Evolutionary conservation across 2,329 filamentous ascomycete species (phyloP).

Genomic region (Sarocladium strictum): DNA sequence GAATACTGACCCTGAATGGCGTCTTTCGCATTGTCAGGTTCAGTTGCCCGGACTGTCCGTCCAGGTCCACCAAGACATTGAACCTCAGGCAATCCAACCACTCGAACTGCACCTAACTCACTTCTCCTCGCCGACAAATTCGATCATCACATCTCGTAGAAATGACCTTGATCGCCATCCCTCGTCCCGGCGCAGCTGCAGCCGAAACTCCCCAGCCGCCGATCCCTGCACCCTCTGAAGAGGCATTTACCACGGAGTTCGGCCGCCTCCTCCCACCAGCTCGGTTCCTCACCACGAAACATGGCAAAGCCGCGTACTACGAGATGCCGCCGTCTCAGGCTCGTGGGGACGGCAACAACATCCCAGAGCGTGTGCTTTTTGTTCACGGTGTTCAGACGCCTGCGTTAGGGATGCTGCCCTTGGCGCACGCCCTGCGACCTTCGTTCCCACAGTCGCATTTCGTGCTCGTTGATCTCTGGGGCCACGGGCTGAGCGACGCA

Average conservation of each 20-base stretch:
- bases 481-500: slow-evolving; percentile 46
- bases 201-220: slow-evolving; percentile 10
- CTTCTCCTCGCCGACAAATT: too few species aligned
- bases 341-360: neutral
- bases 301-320: slow-evolving; percentile 36
- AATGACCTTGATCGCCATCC: neutral
- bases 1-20: too few species aligned
- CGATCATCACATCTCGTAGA: too few species aligned
- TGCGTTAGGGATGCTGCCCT: slow-evolving; percentile 39
- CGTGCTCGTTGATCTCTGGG: slow-evolving; percentile 44
- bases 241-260: slow-evolving; percentile 28
- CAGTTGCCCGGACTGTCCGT: too few species aligned
- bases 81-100: too few species aligned
- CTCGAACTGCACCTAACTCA: too few species aligned
- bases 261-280: slow-evolving; percentile 32
- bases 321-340: slow-evolving; percentile 18
- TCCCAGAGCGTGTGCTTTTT: slow-evolving; percentile 30
- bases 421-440: slow-evolving; percentile 28
- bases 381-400: slow-evolving; percentile 47
- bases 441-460: slow-evolving; percentile 30
- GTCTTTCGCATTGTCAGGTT: too few species aligned
- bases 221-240: slow-evolving; percentile 30
- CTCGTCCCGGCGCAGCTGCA: neutral
- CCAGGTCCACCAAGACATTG: too few species aligned
- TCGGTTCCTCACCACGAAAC: slow-evolving; percentile 23